phyloP scores from a whole-genome alignment of 257 asterid genomes.

The Solanum phureja region DNA sequence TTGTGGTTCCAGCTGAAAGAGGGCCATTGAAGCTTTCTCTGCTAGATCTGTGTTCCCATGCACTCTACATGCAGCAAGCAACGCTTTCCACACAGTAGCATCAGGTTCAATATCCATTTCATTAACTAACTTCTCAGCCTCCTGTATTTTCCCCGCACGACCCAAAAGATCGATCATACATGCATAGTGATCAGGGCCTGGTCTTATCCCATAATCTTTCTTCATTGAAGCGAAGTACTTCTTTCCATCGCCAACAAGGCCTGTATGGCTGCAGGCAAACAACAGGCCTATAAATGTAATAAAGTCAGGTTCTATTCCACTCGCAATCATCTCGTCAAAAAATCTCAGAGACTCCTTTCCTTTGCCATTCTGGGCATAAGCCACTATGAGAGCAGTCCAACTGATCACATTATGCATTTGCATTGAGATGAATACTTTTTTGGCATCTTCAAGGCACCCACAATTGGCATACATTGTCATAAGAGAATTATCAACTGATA shows the following conservation, averaged over 20 bases:
- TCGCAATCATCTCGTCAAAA: conserved; percentile 50
- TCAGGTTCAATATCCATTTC: conserved; percentile 48
- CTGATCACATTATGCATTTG: conserved; percentile 47
- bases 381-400: conserved; percentile 79
- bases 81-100: conserved; percentile 68
- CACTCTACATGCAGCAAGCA: conserved; percentile 63
- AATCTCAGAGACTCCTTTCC: conserved; percentile 39
- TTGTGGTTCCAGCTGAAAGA: conserved; percentile 51
- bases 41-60: conserved; percentile 58
- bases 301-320: conserved; percentile 61
- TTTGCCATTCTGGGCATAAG: conserved; percentile 65
- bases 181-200: conserved; percentile 66
- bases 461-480: conserved; percentile 63
- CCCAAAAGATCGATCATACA: conserved; percentile 85
- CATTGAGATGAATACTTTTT: conserved; percentile 42
- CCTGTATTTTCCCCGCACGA: conserved; percentile 58
- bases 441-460: conserved; percentile 51
- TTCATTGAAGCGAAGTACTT: conserved; percentile 50
- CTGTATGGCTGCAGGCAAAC: conserved; percentile 87
- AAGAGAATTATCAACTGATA: conserved; percentile 62
- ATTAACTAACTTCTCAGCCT: conserved; percentile 45
- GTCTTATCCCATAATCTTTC: conserved; percentile 42
- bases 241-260: conserved; percentile 56
- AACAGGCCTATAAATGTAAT: conserved; percentile 70
- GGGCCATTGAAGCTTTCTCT: conserved; percentile 46